Base-by-base conservation (phyloP, 164 flowering plant species). In the Macadamia integrifolia region DNA sequence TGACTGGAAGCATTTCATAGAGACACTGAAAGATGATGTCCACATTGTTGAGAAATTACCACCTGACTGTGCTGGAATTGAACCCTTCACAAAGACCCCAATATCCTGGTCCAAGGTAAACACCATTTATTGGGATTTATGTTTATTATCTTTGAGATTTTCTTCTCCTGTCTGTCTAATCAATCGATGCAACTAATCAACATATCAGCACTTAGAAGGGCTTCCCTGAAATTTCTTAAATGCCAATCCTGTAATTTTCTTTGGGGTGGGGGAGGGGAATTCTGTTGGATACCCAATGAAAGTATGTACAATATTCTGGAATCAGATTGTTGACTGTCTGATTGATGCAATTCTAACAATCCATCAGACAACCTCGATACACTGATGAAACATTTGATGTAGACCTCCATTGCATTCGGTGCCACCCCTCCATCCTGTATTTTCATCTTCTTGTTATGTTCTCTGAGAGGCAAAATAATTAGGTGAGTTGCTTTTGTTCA, bases 91-190 rank as follows among this genome's bases (percentile, higher is more conserved):
- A 31, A 92, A 95, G 76, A 91, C 99, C 60, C 98, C 93, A 23
- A 79, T 95, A 69, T 95, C 99, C 71, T 95, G 99, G 99, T 95
- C 99, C 14, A 92, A 92, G 99, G 99, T 69, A 4, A 14, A 18
- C 58, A 10, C 35, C 13, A 10, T 23, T 10, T 23, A 0, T 8
- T 23, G 35, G 23, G 7, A 7, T 53, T 53, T 4, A 12, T 53
- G 6, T 14, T 53, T 17, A 11, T 14, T 11, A 12, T 10, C 1
- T 53, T 53, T 53, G 17, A 53, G 17, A 53, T 14, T 14, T 53
- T n/a, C 57, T 53, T 53, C 15, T 1, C 17, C 57, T 53, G 2
- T 53, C 57, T 17, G 18, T 17, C 57, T 35, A 53, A 53, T 14
- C 15, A 1, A 14, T 49, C 53, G 15, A 49, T 10, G 8, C 15